These are phyloP conservation scores for Komagataella pseudopastoris DNA, from an alignment of 805 yeast genomes.

Conservation along the genomic window DNA sequence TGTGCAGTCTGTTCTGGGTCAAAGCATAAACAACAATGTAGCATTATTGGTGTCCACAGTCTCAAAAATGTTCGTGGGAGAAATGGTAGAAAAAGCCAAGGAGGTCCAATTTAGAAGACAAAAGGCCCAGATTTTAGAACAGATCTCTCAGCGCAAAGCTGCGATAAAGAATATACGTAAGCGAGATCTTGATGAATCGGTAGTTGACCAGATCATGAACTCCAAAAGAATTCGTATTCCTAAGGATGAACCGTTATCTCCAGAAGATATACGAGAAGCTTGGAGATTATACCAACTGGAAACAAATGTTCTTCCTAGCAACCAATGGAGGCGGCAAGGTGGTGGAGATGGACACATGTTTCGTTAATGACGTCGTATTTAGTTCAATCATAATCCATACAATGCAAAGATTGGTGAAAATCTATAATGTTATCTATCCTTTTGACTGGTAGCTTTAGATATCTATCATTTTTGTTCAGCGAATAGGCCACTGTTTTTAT, in stretches of 20 bases:
- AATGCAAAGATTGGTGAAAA: not conserved
- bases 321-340: constrained; percentile 62
- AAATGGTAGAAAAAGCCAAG: constrained; percentile 70
- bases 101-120: constrained; percentile 49
- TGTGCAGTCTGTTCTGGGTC: constrained; percentile 68
- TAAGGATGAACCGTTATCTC: constrained; percentile 47
- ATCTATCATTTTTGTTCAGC: not conserved
- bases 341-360: constrained; percentile 62
- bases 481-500: constrained; percentile 10
- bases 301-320: constrained; percentile 41
- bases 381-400: not conserved
- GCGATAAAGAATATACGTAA: constrained; percentile 21
- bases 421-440: not conserved
- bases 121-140: constrained; percentile 24
- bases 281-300: constrained; percentile 68
- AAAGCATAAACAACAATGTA: constrained; percentile 65
- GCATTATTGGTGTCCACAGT: constrained; percentile 77
- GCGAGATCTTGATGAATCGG: constrained; percentile 18
- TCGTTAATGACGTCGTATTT: constrained; percentile 23
- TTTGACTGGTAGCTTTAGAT: not conserved
- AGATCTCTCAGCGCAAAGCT: constrained; percentile 4
- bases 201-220: constrained; percentile 6
- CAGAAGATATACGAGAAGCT: constrained; percentile 82
- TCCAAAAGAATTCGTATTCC: constrained; percentile 3
- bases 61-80: constrained; percentile 84